Base-by-base conservation (phyloP, 169 alveolate species). In the Plasmodium gonderi region DNA sequence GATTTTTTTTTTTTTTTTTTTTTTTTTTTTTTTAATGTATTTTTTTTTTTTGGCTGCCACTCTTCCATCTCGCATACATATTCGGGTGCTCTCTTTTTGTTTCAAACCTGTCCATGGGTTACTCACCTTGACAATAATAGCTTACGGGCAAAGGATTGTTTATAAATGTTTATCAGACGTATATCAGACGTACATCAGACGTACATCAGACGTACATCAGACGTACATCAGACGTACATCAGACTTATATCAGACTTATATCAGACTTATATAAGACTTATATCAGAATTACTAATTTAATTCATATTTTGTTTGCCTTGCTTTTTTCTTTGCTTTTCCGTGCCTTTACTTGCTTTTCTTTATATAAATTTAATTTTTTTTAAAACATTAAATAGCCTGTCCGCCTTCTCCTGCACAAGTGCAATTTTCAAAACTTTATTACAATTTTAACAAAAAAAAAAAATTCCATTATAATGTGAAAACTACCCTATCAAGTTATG, bases 1-100 rank as follows among this genome's bases (percentile, higher is more conserved):
- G 72, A 44, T 78, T 36, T 78, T 44, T 78, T 75, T 42, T 20
- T n/a, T 78, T 31, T 78, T 17, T 51, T 36, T 44, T 51, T 36
- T 78, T 20, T 26, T 17, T 51, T 6, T 1, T 68, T 23, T 44
- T 78, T 75, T 42, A 36, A 36, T 78, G 72, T 78, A 38, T 51
- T 36, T 44, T 51, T 36, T 78, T 20, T 26, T 17, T 51, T 6
- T 1, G 20, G 40, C 72, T n/a, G 11, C 36, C 36, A 26, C 69
- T 33, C 40, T 60, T 29, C n/a, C 0, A 60, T 60, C 38, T 9
- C 26, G 23, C 23, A 2, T 2, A 47, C 33, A 12, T 40, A 47
- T 20, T 40, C 68, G 12, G 78, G 29, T 72, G 26, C 26, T 65
- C 29, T 11, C 54, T 80, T 29, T 64, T 60, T 80, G 47, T 80